Evolutionary conservation across 352 stramenopile genomes (phyloP), one percentile per base, ranked within the genome.

Genomic region (Globisporangium viniferum): DNA sequence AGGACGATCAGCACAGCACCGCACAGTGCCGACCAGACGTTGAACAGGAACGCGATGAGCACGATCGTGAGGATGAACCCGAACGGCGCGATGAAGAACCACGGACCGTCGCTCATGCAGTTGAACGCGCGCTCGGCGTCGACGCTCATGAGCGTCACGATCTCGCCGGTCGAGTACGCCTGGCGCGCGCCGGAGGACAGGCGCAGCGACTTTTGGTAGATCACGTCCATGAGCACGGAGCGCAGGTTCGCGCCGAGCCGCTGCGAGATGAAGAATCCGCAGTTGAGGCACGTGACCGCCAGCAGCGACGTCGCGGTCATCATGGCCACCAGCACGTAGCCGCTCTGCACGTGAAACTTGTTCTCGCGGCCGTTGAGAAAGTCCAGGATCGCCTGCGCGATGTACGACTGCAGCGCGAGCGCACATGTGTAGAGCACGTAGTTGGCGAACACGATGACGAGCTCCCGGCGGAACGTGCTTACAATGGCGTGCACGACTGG

Each of bases 51-150:
- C 20, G 57, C 71, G 44, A 77, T 67, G 41, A 74, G 58, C 35
- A 63, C 53, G 29, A 66, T 69, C 27, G 70, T 69, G 22, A 67
- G 53, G 1, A 69, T 2, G 22, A 77, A 44, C 8, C 48, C 65
- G 14, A 74, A 55, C 9, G 64, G 68, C 20, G 68, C 36, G 2
- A 69, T 44, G 15, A 63, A 22, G 27, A 70, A 22, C 64, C 56
- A 70, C 27, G 20, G 33, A 0, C 41, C 44, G n/a, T 65, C 24
- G 56, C 49, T 36, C 51, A 68, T 70, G 36, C 48, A 69, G 14
- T 69, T 49, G 48, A 77, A 78, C 2, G 73, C 15, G 27, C 73
- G 73, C 41, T 78, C 73, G 27, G 70, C 69, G 53, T 78, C 73
- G 33, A 76, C 73, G 15, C 46, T 55, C 22, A 70, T 64, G 44